Percentiles rank a stretch among this genome's conserved stretches.
phyloP scores from a whole-genome alignment of 1,284 basidiomycete genomes.

The Tranzscheliella williamsii region DNA sequence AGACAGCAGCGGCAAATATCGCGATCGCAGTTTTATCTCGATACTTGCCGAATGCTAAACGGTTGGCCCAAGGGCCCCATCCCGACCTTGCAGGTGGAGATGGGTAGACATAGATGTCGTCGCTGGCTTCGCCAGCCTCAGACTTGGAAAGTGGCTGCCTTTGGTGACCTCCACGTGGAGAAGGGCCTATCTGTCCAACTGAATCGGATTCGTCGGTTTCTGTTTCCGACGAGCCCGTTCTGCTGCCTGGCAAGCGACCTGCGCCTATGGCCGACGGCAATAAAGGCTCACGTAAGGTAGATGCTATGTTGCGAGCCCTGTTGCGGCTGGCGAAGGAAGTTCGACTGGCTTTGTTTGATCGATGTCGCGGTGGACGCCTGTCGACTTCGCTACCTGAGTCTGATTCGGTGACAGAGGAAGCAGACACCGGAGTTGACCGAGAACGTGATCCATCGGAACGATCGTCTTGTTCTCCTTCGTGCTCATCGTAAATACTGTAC shows the following conservation, averaged over 20 bases:
- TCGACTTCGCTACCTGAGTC: constrained; percentile 30
- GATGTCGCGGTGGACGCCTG: background rate
- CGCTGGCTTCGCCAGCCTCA: constrained; percentile 6
- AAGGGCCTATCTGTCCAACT: no score
- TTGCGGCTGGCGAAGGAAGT: constrained; percentile 27
- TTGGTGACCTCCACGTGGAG: no score
- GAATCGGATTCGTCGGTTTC: constrained; percentile 3
- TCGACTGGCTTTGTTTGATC: background rate
- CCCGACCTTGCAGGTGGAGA: constrained; percentile 32
- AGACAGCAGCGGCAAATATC: constrained; percentile 27
- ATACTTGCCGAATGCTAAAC: constrained; percentile 45
- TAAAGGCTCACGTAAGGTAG: constrained; percentile 33
- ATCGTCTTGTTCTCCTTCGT: constrained; percentile 3
- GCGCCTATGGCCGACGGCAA: constrained; percentile 24
- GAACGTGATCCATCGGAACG: constrained; percentile 32
- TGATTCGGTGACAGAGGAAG: constrained; percentile 37
- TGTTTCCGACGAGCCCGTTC: constrained; percentile 11
- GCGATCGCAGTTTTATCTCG: constrained; percentile 49
- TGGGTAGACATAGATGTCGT: constrained; percentile 36
- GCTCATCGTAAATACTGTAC: constrained; percentile 10
- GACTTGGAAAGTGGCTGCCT: background rate
- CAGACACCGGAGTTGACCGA: constrained; percentile 23
- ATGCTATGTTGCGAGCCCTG: constrained; percentile 32
- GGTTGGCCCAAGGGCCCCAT: constrained; percentile 42
- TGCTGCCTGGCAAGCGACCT: constrained; percentile 8